Evolutionary conservation across 495 filamentous ascomycete species (phyloP), one percentile per base, ranked within the genome.

Genomic region (Annulohypoxylon moriforme): DNA sequence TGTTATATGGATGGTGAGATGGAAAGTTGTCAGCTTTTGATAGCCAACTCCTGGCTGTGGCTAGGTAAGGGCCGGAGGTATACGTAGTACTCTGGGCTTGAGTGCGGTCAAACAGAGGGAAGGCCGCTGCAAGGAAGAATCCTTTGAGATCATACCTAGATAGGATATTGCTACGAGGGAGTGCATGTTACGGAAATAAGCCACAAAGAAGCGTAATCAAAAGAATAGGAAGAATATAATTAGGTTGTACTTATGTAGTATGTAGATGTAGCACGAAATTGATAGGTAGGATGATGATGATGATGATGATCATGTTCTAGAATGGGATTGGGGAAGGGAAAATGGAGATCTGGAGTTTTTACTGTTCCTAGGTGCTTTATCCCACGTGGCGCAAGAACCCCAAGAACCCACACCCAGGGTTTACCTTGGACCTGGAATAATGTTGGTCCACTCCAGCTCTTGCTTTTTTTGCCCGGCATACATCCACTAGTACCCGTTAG

Each of bases 341-440:
- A 29, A 40, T 40, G 36, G 13, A 40, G 36, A 40, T 40, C 36
- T 58, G 55, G 55, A 58, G 55, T 58, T 58, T 58, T 40, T 14
- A 40, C 16, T 36, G 4, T 36, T 24, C 11, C 14, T 49, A 7
- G 46, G 11, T 33, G 6, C 24, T 58, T 49, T 62, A 62, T 66
- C 36, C 63, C 68, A 71, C 68, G 68, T 71, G 68, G 68, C 50
- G 50, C 50, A 55, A 36, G 33, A 36, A 11, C 33, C 33, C 33
- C 13, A 36, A 36, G 38, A n/a, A 42, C n/a, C 34, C 36, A 18
- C 46, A 27, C 1, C 11, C 24, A 14, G 33, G 36, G 33, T 49
- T 58, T 14, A 42, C 13, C 25, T n/a, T 33, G 11, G 20, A 33
- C 7, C 33, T 64, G 67, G 59, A 69, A 59, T 57, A 69, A 64